A percentile compares a stretch with the other conserved stretches of the same genome.
These are phyloP conservation scores for Wickerhamomyces rabaulensis DNA, from an alignment of 805 yeast genomes.

Conservation along the genomic window DNA sequence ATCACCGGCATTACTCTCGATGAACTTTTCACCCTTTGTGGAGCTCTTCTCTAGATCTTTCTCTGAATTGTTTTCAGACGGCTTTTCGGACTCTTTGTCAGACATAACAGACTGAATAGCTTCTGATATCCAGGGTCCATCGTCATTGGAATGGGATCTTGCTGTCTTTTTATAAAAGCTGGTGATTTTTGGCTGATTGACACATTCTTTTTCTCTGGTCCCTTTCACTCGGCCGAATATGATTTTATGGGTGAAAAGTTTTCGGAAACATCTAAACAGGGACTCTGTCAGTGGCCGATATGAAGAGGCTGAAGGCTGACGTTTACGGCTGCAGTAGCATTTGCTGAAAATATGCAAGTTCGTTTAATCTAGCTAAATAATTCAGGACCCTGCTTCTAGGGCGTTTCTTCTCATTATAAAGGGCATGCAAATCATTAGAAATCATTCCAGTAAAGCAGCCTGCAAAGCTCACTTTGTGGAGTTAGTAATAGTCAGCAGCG, in stretches of 20 bases:
- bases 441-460: no score
- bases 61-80: neutral
- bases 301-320: no score
- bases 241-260: neutral
- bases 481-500: neutral
- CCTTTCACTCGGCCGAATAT: neutral
- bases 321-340: no score
- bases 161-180: neutral
- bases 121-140: no score
- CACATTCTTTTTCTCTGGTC: neutral
- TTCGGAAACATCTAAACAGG: no score
- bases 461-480: no score
- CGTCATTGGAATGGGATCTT: neutral
- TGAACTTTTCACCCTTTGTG: conserved; percentile 7
- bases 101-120: neutral
- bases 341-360: no score
- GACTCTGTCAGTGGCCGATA: no score
- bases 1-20: conserved; percentile 21
- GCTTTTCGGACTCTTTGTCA: neutral
- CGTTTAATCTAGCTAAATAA: neutral
- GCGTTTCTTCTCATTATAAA: neutral
- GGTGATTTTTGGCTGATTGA: neutral
- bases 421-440: neutral
- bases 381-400: no score
- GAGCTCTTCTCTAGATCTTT: neutral